Evolutionary conservation across 2,329 filamentous ascomycete species (phyloP).

Genomic region (Aspergillus quadricinctus): DNA sequence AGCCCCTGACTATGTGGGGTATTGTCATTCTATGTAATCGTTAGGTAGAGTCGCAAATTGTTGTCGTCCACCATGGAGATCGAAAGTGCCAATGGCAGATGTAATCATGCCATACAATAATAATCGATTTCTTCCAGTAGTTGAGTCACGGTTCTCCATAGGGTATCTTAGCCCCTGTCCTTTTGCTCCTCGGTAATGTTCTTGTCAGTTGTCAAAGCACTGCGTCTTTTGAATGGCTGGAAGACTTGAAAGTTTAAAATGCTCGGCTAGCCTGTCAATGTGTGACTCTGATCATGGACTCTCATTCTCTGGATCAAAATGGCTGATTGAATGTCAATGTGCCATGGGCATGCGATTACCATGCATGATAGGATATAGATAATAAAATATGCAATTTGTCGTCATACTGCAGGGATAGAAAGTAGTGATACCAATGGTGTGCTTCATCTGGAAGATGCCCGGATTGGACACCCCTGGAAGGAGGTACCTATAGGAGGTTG

Average conservation of each 20-base stretch:
- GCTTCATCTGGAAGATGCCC: neutral
- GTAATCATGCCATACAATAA: neutral
- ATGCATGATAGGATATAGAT: neutral
- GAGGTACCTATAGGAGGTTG: neutral
- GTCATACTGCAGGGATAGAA: neutral
- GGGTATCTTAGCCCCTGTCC: neutral
- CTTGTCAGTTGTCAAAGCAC: neutral
- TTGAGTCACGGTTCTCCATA: neutral
- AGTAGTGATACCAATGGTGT: neutral
- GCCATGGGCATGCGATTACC: no score
- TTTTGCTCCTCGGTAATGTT: neutral
- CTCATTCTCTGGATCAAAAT: neutral
- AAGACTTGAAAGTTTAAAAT: neutral
- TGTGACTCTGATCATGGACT: neutral
- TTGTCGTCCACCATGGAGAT: neutral
- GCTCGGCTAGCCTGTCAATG: neutral
- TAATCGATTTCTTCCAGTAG: no score
- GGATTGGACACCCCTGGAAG: no score
- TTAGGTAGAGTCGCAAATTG: neutral
- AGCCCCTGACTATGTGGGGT: constrained; percentile 7
- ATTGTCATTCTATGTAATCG: neutral
- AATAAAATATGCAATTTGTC: neutral
- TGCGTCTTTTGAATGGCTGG: neutral
- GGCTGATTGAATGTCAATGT: neutral
- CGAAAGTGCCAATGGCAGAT: no score